Conservation (phyloP, 1,139 yeast genomes). For the Pichia cactophila region DNA sequence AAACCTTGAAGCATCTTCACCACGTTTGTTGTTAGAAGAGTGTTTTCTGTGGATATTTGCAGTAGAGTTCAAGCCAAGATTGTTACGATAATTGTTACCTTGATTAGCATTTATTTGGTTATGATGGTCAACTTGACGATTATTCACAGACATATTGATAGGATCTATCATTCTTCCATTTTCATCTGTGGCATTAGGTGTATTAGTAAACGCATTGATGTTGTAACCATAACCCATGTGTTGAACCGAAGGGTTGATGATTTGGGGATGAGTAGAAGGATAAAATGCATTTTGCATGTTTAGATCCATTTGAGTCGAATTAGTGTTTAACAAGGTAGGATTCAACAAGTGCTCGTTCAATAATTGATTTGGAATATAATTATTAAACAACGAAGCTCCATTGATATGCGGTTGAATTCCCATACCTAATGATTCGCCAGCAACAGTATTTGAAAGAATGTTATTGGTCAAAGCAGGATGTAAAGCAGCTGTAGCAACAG, state of each 20-base stretch:
- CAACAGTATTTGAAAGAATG: conserved; percentile 19
- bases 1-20: conserved; percentile 35
- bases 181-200: background rate
- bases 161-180: background rate
- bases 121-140: background rate
- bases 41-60: conserved; percentile 30
- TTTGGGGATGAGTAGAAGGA: background rate
- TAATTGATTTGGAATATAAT: conserved; percentile 10
- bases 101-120: conserved; percentile 4
- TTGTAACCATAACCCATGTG: background rate
- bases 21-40: conserved; percentile 29
- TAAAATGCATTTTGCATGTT: conserved; percentile 5
- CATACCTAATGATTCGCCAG: conserved; percentile 24
- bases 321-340: conserved; percentile 9
- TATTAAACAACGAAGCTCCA: conserved; percentile 7
- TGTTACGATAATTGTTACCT: conserved; percentile 11
- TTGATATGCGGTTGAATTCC: conserved; percentile 14
- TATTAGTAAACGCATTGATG: background rate
- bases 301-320: conserved; percentile 1
- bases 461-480: conserved; percentile 22
- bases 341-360: conserved; percentile 7
- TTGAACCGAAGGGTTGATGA: background rate
- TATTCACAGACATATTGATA: background rate
- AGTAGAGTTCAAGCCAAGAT: conserved; percentile 23
- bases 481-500: background rate